Conservation (phyloP, 805 yeast genomes). For the Metschnikowia drakensbergensis region DNA sequence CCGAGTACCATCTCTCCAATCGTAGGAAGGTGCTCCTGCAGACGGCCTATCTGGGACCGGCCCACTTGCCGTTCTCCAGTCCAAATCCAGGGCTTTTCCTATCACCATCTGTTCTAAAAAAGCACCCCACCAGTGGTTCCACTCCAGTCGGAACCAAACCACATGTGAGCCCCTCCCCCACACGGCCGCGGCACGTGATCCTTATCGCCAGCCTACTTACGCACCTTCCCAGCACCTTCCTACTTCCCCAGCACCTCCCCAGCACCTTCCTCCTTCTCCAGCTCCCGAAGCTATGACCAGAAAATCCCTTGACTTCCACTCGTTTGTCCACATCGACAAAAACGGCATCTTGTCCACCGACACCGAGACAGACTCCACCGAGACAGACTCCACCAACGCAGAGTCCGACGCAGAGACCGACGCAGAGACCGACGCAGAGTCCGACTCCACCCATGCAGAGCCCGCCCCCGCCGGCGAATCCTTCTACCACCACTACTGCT, state of each 20-base stretch:
- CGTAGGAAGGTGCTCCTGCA: too few relatives aligned
- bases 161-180: neutral
- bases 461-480: neutral
- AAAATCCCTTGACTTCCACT: neutral
- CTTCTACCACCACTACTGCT: slow-evolving; percentile 11
- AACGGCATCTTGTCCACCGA: slow-evolving; percentile 11
- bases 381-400: neutral
- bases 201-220: neutral
- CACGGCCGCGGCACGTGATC: neutral
- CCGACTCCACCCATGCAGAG: neutral
- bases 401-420: neutral
- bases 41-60: too few relatives aligned
- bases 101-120: too few relatives aligned
- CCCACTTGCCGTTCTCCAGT: too few relatives aligned
- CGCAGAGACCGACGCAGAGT: neutral
- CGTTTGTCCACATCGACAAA: slow-evolving; percentile 2
- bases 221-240: neutral
- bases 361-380: slow-evolving; percentile 6
- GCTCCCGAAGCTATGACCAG: neutral
- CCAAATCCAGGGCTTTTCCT: too few relatives aligned
- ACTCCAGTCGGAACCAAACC: too few relatives aligned
- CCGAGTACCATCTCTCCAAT: too few relatives aligned
- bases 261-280: too few relatives aligned
- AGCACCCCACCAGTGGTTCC: too few relatives aligned
- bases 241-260: neutral